Evolutionary conservation across 345 rosid species (phyloP).

Genomic region (Eucalyptus grandis): DNA sequence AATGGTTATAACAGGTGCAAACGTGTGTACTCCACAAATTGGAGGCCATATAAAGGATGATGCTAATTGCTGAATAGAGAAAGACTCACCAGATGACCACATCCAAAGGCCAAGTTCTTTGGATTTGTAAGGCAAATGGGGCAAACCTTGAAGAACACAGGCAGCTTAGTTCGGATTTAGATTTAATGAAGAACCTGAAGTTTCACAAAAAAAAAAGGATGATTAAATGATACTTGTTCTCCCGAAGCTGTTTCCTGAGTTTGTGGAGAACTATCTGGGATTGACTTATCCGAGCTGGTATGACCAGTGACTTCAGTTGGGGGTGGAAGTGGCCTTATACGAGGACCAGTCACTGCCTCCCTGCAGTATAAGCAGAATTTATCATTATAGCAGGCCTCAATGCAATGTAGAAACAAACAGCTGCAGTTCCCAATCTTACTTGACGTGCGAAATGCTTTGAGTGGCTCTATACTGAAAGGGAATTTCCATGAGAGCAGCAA

Average conservation of each 20-base stretch:
- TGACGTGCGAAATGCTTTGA: constrained; percentile 26
- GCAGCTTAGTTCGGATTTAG: neutral
- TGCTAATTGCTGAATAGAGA: neutral
- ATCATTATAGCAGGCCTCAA: neutral
- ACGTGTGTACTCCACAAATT: neutral
- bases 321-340: constrained; percentile 55
- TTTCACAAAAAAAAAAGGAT: neutral
- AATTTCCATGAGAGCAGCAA: constrained; percentile 95
- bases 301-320: constrained; percentile 60
- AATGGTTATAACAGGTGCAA: neutral
- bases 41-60: neutral
- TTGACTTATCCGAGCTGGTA: constrained; percentile 34
- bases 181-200: neutral
- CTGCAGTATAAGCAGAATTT: constrained; percentile 21
- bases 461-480: constrained; percentile 87
- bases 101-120: constrained; percentile 93
- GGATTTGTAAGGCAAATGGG: constrained; percentile 90
- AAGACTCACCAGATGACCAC: constrained; percentile 77
- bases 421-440: constrained; percentile 9
- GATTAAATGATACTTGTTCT: constrained; percentile 27
- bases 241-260: constrained; percentile 17
- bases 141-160: constrained; percentile 49
- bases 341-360: constrained; percentile 7
- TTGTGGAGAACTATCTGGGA: constrained; percentile 13
- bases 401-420: neutral